Evolutionary conservation across 169 alveolate species (phyloP), one percentile per base, ranked within the genome.

Genomic region (Eimeria praecox): DNA sequence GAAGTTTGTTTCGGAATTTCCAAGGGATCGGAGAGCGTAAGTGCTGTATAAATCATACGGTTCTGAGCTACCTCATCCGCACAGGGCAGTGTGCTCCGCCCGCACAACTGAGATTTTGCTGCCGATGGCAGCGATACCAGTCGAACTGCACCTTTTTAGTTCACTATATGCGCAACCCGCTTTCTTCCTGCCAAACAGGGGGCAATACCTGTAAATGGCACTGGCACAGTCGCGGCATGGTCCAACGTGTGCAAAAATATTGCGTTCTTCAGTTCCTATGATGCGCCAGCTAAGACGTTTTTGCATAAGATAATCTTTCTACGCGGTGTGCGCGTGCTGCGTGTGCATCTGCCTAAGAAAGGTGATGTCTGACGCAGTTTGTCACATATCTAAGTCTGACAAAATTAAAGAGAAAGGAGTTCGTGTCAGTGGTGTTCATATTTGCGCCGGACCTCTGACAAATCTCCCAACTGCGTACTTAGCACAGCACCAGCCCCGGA

Each of bases 381-480:
- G 30, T 73, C 83, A 20, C 54, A 38, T 18, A 2, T 18, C 30
- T 73, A 18, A 38, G 38, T 66, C 14, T 73, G 83, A 35, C 54
- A 73, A 73, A 20, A 38, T 73, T 30, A 38, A 16, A 35, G 83
- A 18, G 52, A 73, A 33, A 49, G 9, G 46, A 71, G 52, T 1
- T 38, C 5, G 83, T 49, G 83, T 38, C 30, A 38, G 49, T 38
- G 52, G 38, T 38, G 49, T 33, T 73, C 83, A 73, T 49, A 38
- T 35, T 38, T 52, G 83, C 83, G 38, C 54, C 83, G 83, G 83
- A 22, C 52, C 54, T 73, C 49, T 71, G 49, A 71, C 83, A 73
- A 38, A 38, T 38, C 42, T 73, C 83, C 54, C 54, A 73, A 73
- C 83, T 73, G 83, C 83, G 35, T 73, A 73, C 54, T 73, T 10